Percentiles rank a stretch among this genome's conserved stretches.
phyloP scores from a whole-genome alignment of 768 basidiomycete genomes.

The Psilocybe cyanescens region DNA sequence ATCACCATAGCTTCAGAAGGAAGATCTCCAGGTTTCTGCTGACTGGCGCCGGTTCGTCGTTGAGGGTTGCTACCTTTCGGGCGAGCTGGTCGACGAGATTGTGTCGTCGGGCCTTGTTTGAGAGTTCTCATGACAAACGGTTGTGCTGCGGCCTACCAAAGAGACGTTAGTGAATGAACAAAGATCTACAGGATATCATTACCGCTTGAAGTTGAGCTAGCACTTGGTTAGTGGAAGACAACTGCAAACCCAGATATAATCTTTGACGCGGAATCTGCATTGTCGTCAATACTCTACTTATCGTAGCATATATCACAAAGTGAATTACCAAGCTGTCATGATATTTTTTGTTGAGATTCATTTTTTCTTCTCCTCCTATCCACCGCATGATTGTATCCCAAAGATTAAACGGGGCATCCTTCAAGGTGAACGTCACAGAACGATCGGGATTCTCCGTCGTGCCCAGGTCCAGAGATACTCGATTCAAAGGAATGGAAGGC shows the following conservation, averaged over 20 bases:
- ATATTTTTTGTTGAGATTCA: constrained; percentile 51
- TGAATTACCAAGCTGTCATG: constrained; percentile 44
- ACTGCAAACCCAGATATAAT: constrained; percentile 58
- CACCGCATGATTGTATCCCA: constrained; percentile 66
- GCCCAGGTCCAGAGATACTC: neutral
- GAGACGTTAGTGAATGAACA: neutral
- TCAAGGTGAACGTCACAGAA: constrained; percentile 52
- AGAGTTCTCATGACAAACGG: constrained; percentile 60
- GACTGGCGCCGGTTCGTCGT: constrained; percentile 22
- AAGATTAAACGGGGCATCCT: constrained; percentile 47
- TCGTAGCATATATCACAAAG: neutral
- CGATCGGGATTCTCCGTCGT: neutral
- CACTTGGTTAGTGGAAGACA: constrained; percentile 60
- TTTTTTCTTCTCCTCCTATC: constrained; percentile 60
- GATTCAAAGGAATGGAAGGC: constrained; percentile 34
- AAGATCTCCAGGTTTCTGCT: constrained; percentile 4
- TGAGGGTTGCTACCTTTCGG: constrained; percentile 30
- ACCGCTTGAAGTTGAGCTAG: constrained; percentile 66
- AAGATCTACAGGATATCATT: constrained; percentile 19
- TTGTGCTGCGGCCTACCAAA: constrained; percentile 44
- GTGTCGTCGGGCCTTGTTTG: constrained; percentile 48
- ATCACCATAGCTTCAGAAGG: constrained; percentile 9
- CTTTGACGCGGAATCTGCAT: constrained; percentile 46
- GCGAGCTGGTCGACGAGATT: constrained; percentile 27
- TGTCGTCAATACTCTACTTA: neutral